These are phyloP conservation scores for Dothideomycetes sp. DNA, from an alignment of 2,329 filamentous ascomycete species.

Conservation along the genomic window DNA sequence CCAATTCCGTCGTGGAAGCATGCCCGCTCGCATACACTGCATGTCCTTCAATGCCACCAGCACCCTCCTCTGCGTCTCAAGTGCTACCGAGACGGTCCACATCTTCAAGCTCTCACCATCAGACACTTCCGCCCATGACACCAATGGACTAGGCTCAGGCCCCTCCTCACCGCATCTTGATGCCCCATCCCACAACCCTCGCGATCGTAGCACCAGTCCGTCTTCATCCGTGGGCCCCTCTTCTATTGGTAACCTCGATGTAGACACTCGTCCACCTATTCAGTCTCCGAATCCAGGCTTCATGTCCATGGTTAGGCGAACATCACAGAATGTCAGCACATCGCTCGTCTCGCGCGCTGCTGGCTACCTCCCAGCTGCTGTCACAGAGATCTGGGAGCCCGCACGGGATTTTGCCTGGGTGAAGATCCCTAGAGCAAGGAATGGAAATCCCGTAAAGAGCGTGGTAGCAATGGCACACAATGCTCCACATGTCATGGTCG, in stretches of 20 bases:
- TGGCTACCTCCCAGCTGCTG: slow-evolving; percentile 82
- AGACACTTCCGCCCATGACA: slow-evolving; percentile 2
- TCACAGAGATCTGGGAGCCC: slow-evolving; percentile 97
- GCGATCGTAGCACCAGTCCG: slow-evolving; percentile 32
- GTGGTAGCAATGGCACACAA: slow-evolving; percentile 97
- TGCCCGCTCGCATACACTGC: slow-evolving; percentile 91
- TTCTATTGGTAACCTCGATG: slow-evolving; percentile 30
- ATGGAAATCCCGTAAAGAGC: slow-evolving; percentile 54
- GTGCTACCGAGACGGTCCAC: slow-evolving; percentile 90
- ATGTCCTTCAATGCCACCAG: slow-evolving; percentile 98
- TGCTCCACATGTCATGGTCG: slow-evolving; percentile 93
- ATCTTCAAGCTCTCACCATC: slow-evolving; percentile 70
- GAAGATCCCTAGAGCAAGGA: slow-evolving; percentile 62
- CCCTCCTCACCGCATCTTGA: slow-evolving; percentile 4
- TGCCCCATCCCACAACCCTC: slow-evolving; percentile 1
- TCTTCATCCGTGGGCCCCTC: slow-evolving; percentile 16
- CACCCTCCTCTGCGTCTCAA: slow-evolving; percentile 88
- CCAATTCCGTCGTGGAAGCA: slow-evolving; percentile 90
- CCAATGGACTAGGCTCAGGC: not conserved
- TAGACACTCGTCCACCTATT: slow-evolving; percentile 8
- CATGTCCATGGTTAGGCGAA: slow-evolving; percentile 82
- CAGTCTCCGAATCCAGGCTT: slow-evolving; percentile 55
- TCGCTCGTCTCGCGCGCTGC: slow-evolving; percentile 81
- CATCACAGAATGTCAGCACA: slow-evolving; percentile 85
- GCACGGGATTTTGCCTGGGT: slow-evolving; percentile 92